Evolutionary conservation across 2,329 filamentous ascomycete species (phyloP).

Genomic region (Fusarium anthophilum): DNA sequence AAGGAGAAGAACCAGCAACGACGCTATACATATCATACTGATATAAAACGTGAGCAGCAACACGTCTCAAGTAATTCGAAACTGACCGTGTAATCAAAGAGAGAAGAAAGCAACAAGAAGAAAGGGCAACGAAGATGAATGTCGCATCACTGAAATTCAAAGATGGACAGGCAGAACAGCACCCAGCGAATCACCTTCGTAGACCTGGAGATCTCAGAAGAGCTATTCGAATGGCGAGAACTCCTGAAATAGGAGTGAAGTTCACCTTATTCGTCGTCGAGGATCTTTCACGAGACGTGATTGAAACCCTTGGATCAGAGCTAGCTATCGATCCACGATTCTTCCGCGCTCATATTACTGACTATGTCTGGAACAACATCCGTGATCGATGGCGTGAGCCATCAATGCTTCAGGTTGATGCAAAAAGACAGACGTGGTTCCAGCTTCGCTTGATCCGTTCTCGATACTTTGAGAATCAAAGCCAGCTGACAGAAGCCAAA

Average conservation of each 20-base stretch:
- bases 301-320: neutral
- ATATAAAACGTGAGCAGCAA: neutral
- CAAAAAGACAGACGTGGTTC: neutral
- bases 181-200: fast-evolving
- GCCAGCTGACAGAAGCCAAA: neutral
- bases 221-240: fast-evolving
- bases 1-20: neutral
- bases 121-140: neutral
- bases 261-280: neutral
- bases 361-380: neutral
- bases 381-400: neutral
- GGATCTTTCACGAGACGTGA: neutral
- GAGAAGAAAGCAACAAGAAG: neutral
- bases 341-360: neutral
- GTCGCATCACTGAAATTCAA: neutral
- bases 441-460: neutral
- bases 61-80: fast-evolving
- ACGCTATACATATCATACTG: neutral
- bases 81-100: fast-evolving
- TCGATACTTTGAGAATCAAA: neutral
- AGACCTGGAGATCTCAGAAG: neutral
- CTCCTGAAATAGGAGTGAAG: fast-evolving
- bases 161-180: neutral
- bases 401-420: neutral
- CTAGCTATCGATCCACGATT: neutral